A percentile compares a stretch with the other conserved stretches of the same genome.
Evolutionary conservation across 495 filamentous ascomycete species (phyloP).

Genomic region (Penicillium waksmanii): DNA sequence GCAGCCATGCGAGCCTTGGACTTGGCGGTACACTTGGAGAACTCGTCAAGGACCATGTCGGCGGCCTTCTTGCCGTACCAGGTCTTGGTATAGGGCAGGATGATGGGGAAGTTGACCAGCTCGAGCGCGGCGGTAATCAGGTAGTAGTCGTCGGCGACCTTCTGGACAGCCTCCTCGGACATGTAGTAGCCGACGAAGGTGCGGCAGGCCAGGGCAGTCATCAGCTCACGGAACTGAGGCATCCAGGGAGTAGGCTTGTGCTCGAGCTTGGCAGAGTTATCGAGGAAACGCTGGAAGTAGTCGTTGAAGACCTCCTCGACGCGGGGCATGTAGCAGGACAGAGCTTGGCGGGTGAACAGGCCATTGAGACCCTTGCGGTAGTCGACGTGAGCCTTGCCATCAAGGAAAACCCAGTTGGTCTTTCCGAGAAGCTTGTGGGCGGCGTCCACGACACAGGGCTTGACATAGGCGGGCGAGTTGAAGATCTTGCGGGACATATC

Average conservation of each 20-base stretch:
- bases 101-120: constrained; percentile 98
- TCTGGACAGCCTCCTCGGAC: constrained; percentile 83
- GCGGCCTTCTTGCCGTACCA: constrained; percentile 98
- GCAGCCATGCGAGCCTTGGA: constrained; percentile 90
- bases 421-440: constrained; percentile 92
- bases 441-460: constrained; percentile 95
- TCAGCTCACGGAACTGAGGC: constrained; percentile 90
- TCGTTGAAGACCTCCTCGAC: constrained; percentile 89
- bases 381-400: constrained; percentile 92
- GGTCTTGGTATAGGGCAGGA: constrained; percentile 91
- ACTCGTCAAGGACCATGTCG: constrained; percentile 88
- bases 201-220: constrained; percentile 91
- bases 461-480: constrained; percentile 90
- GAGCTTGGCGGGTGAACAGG: constrained; percentile 88
- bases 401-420: constrained; percentile 96
- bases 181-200: constrained; percentile 98
- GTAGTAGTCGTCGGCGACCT: constrained; percentile 97
- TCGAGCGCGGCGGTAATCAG: constrained; percentile 94
- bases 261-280: constrained; percentile 66
- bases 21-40: constrained; percentile 90
- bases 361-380: constrained; percentile 96
- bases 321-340: constrained; percentile 86
- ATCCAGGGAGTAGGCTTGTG: constrained; percentile 84
- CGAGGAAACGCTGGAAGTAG: constrained; percentile 79
- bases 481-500: constrained; percentile 97